Evolutionary conservation across 2,329 filamentous ascomycete species (phyloP).

Genomic region (Stagonosporopsis vannaccii): DNA sequence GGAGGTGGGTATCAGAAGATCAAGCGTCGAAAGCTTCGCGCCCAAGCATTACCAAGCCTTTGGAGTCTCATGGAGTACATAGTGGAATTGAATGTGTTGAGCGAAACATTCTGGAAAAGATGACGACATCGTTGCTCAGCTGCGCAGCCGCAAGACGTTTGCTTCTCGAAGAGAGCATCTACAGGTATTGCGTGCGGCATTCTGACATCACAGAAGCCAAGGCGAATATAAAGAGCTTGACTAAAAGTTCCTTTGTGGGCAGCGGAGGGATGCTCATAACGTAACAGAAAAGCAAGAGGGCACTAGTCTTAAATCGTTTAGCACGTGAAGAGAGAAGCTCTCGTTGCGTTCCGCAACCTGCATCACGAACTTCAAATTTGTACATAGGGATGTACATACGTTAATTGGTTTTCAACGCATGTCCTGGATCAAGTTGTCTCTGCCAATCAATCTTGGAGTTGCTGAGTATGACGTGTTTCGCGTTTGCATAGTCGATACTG

Average conservation of each 20-base stretch:
- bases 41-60: constrained; percentile 13
- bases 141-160: not conserved
- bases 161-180: not conserved
- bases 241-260: constrained; percentile 15
- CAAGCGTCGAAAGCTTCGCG: constrained; percentile 12
- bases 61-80: not conserved
- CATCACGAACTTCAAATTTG: not conserved
- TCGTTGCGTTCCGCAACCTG: too few relatives aligned
- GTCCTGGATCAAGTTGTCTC: not conserved
- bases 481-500: not conserved
- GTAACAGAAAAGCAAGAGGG: constrained; percentile 24
- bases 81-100: not conserved
- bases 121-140: constrained; percentile 13
- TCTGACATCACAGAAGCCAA: constrained; percentile 23
- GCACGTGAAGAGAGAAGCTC: not conserved
- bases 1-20: constrained; percentile 7
- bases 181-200: not conserved
- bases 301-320: constrained; percentile 4
- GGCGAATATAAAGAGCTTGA: constrained; percentile 14
- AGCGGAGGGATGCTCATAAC: constrained; percentile 19
- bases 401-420: too few relatives aligned
- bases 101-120: not conserved
- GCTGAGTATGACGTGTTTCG: too few relatives aligned
- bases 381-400: not conserved
- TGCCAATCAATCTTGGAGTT: not conserved